Percentiles rank a stretch among this genome's conserved stretches.
Conservation (phyloP, 1,139 yeast species). For the Saccharomycopsis phalli region DNA sequence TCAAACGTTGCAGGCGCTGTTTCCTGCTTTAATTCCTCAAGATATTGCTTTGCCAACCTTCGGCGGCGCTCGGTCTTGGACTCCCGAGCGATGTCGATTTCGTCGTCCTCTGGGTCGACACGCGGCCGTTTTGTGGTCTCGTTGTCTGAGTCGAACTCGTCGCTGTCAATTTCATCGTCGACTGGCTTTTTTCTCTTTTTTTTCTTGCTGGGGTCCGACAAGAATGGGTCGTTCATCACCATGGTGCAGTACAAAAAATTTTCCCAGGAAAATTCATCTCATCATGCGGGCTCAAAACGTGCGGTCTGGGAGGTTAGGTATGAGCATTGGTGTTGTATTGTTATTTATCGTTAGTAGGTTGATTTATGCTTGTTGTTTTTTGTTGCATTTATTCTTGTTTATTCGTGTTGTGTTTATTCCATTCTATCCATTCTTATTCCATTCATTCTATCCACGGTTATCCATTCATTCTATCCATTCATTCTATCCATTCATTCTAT, state of each 20-base stretch:
- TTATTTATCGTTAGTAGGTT: too few species aligned
- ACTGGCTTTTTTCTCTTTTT: slow-evolving; percentile 15
- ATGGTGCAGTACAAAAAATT: neutral
- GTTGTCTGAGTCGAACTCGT: slow-evolving; percentile 17
- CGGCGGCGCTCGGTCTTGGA: slow-evolving; percentile 90
- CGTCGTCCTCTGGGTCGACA: slow-evolving; percentile 25
- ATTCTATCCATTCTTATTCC: too few species aligned
- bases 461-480: too few species aligned
- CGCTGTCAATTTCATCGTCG: slow-evolving; percentile 21
- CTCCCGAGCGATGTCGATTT: slow-evolving; percentile 68
- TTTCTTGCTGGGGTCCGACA: slow-evolving; percentile 13
- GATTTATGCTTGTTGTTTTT: too few species aligned
- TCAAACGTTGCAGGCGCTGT: slow-evolving; percentile 22
- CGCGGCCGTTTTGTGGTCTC: slow-evolving; percentile 4
- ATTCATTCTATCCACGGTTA: too few species aligned
- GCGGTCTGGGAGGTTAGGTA: too few species aligned
- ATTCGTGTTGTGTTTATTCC: too few species aligned
- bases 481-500: too few species aligned
- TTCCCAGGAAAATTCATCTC: slow-evolving; percentile 1
- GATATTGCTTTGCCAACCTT: slow-evolving; percentile 85
- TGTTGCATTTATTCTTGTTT: too few species aligned
- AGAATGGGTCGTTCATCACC: slow-evolving; percentile 16
- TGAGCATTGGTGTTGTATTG: too few species aligned
- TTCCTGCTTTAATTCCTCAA: slow-evolving; percentile 65
- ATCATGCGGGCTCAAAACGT: neutral